Evolutionary conservation across 108 stramenopile species (phyloP).

Genomic region (Skeletonema tropicum): DNA sequence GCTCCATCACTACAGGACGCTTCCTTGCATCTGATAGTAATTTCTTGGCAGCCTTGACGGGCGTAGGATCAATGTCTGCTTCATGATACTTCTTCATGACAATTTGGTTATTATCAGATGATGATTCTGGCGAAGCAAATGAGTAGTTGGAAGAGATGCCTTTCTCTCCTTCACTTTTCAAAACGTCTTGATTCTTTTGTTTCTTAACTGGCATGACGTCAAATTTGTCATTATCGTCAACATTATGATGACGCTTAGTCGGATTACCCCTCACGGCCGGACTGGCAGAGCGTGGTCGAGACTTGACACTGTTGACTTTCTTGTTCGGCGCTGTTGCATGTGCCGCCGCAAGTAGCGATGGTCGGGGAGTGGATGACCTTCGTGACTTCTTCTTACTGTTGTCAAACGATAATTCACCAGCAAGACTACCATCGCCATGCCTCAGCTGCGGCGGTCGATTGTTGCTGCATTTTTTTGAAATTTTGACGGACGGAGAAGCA

Average conservation of each 20-base stretch:
- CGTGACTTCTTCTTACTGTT: not conserved
- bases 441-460: not conserved
- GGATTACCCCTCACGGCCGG: not conserved
- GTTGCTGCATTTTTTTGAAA: not conserved
- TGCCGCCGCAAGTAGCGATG: not conserved
- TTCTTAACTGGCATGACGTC: not conserved
- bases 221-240: not conserved
- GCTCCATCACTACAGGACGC: not conserved
- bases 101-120: not conserved
- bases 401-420: not conserved
- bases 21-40: not conserved
- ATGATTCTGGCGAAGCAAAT: constrained; percentile 2
- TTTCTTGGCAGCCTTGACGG: constrained; percentile 6
- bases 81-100: not conserved
- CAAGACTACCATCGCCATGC: constrained; percentile 2
- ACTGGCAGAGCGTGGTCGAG: not conserved
- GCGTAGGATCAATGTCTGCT: not conserved
- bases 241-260: not conserved
- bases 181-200: not conserved
- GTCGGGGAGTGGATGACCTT: not conserved
- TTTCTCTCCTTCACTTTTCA: not conserved
- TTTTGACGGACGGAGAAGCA: not conserved
- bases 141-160: not conserved
- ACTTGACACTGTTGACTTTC: not conserved
- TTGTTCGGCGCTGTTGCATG: not conserved